Percentiles rank a stretch among this genome's conserved stretches.
Conservation (phyloP, 116 monocot species). For the Trichopus zeylanicus region DNA sequence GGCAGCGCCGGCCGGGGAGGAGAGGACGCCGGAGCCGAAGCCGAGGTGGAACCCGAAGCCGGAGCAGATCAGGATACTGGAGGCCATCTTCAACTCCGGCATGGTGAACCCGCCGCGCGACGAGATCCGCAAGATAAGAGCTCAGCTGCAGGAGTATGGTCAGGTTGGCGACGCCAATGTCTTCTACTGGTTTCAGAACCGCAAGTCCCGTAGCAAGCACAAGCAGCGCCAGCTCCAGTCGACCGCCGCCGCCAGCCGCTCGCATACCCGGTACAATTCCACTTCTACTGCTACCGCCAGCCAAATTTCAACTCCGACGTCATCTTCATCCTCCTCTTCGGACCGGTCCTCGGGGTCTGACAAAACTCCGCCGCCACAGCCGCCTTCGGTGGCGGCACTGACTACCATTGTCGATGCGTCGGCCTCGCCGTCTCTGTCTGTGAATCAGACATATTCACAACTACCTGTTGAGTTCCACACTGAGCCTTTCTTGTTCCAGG, state of each 20-base stretch:
- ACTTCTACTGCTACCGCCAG: neutral
- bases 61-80: constrained; percentile 94
- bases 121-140: constrained; percentile 74
- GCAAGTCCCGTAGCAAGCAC: constrained; percentile 94
- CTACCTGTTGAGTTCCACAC: constrained; percentile 10
- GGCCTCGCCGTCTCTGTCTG: constrained; percentile 20
- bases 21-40: constrained; percentile 87
- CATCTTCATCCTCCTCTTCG: constrained; percentile 45
- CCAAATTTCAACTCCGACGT: constrained; percentile 5
- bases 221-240: constrained; percentile 58
- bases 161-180: constrained; percentile 99
- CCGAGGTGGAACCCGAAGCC: constrained; percentile 97
- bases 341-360: constrained; percentile 30
- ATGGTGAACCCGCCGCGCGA: constrained; percentile 97
- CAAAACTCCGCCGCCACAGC: constrained; percentile 13
- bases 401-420: constrained; percentile 12
- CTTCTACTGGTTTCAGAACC: constrained; percentile 99
- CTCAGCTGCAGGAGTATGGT: constrained; percentile 87
- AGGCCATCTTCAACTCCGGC: constrained; percentile 94
- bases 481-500: constrained; percentile 28
- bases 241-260: neutral
- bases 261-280: neutral
- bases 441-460: constrained; percentile 32
- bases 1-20: constrained; percentile 30
- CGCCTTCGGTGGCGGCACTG: constrained; percentile 4